These are phyloP conservation scores for Coemansia sp. DNA, from an alignment of 192 early-diverging fungal species.

Conservation along the genomic window DNA sequence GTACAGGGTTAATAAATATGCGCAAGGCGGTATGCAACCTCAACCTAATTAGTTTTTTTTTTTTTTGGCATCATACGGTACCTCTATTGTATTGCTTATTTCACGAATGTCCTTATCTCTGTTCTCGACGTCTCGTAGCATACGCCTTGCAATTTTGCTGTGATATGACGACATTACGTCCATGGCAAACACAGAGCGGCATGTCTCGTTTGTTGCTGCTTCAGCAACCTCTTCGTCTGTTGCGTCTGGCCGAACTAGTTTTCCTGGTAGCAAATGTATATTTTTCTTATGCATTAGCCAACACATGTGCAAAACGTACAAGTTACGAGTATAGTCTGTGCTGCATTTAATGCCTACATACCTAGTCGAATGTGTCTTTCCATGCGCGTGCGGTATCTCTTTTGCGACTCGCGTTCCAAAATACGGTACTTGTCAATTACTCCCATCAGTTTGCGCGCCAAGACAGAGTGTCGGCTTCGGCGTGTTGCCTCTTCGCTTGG, in stretches of 20 bases:
- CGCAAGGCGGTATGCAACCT: too few relatives aligned
- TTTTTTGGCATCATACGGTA: constrained; percentile 11
- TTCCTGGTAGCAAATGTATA: neutral
- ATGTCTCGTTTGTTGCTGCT: constrained; percentile 35
- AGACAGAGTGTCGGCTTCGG: constrained; percentile 35
- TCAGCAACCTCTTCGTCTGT: constrained; percentile 47
- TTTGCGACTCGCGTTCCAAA: constrained; percentile 48
- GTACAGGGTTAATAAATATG: neutral
- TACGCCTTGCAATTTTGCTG: constrained; percentile 40
- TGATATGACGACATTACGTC: constrained; percentile 51
- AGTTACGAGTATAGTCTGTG: neutral
- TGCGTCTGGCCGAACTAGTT: constrained; percentile 43
- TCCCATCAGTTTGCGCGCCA: constrained; percentile 42
- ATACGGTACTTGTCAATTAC: constrained; percentile 48
- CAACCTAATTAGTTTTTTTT: too few relatives aligned
- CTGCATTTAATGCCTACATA: constrained; percentile 11
- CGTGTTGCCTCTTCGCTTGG: constrained; percentile 48
- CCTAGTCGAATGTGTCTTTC: constrained; percentile 54
- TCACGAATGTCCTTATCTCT: constrained; percentile 46
- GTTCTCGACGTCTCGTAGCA: constrained; percentile 51
- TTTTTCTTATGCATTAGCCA: too few relatives aligned
- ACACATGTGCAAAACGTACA: neutral
- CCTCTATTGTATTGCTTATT: constrained; percentile 43
- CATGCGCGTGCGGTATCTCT: constrained; percentile 43
- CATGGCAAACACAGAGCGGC: constrained; percentile 52